These are phyloP conservation scores for Pneumocystis jirovecii DNA, from an alignment of 1,139 yeast species.

Conservation along the genomic window DNA sequence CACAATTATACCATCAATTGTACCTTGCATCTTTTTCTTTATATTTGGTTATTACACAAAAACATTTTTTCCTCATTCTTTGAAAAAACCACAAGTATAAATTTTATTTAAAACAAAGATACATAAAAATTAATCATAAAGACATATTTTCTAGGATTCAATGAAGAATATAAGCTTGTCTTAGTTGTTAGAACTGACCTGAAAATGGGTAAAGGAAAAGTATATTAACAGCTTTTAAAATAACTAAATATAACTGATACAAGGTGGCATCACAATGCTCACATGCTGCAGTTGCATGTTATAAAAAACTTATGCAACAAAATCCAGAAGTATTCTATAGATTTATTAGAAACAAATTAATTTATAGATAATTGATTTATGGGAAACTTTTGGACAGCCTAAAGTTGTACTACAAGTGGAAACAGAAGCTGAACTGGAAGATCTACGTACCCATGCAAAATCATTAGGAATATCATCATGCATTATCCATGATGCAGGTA, in stretches of 20 bases:
- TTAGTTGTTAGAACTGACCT: conserved; percentile 76
- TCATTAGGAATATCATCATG: conserved; percentile 64
- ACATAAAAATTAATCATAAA: not conserved
- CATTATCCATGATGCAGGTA: conserved; percentile 87
- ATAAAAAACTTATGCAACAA: conserved; percentile 45
- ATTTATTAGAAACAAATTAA: conserved; percentile 16
- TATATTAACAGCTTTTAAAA: not conserved
- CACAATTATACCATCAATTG: not conserved
- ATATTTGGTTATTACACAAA: not conserved
- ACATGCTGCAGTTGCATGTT: conserved; percentile 91
- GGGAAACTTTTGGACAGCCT: conserved; percentile 88
- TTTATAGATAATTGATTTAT: conserved; percentile 41
- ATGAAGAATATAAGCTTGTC: conserved; percentile 35
- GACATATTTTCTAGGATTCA: not conserved
- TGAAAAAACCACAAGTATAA: not conserved
- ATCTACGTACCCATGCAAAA: conserved; percentile 65
- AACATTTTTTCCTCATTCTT: not conserved
- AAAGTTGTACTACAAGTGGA: conserved; percentile 70
- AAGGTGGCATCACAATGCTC: conserved; percentile 87
- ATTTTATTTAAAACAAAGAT: not conserved
- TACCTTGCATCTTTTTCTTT: not conserved
- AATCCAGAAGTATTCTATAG: conserved; percentile 33
- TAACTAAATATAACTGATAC: not conserved
- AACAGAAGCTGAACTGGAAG: conserved; percentile 62
- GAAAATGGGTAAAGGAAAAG: conserved; percentile 83